Evolutionary conservation across 306 rosid species (phyloP).

Genomic region (Heteromeles arbutifolia): DNA sequence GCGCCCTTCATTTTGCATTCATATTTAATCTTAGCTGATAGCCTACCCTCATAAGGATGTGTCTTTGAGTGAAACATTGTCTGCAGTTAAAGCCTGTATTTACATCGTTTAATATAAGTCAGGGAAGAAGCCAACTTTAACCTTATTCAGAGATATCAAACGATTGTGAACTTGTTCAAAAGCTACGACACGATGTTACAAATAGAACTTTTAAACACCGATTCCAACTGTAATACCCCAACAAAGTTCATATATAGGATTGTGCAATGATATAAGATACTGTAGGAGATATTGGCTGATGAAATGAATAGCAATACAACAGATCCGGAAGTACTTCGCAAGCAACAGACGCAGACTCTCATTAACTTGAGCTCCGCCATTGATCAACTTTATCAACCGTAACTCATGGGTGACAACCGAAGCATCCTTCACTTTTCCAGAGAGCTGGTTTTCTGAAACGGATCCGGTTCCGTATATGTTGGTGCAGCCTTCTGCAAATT

Average conservation of each 20-base stretch:
- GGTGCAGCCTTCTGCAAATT: constrained; percentile 61
- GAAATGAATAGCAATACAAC: background rate
- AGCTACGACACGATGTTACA: background rate
- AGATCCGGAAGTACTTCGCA: constrained; percentile 62
- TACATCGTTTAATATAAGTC: background rate
- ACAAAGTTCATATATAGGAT: background rate
- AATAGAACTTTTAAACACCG: background rate
- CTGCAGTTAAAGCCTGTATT: constrained; percentile 70
- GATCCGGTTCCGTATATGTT: constrained; percentile 56
- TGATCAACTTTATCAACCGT: constrained; percentile 63
- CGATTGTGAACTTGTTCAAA: background rate
- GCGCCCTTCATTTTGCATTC: constrained; percentile 96
- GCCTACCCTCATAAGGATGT: constrained; percentile 59
- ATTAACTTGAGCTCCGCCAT: constrained; percentile 81
- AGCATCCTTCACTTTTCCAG: constrained; percentile 48
- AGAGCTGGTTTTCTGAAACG: constrained; percentile 49
- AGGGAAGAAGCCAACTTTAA: background rate
- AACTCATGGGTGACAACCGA: constrained; percentile 56
- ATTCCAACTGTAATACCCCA: background rate
- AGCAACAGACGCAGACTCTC: constrained; percentile 87
- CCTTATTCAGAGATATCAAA: background rate
- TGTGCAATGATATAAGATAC: background rate
- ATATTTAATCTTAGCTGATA: constrained; percentile 85
- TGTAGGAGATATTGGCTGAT: background rate
- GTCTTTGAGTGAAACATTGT: constrained; percentile 79